These are phyloP conservation scores for Berberis vulgaris DNA, from an alignment of 164 flowering plant species.

Conservation along the genomic window DNA sequence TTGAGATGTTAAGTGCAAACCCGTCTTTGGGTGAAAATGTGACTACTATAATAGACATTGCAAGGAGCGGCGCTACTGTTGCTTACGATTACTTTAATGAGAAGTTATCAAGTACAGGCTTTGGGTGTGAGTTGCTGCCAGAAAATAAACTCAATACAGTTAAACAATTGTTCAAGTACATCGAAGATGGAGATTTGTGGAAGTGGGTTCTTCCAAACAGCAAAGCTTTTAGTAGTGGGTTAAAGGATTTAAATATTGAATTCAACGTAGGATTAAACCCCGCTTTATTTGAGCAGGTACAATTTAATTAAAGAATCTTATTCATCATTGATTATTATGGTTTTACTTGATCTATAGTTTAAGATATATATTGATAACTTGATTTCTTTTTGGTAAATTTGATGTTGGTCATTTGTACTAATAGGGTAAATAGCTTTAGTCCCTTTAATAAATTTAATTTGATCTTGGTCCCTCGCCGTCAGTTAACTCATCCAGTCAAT, in stretches of 20 bases:
- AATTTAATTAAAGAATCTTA: too few relatives aligned
- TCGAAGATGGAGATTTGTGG: conserved; percentile 90
- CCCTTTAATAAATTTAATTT: too few relatives aligned
- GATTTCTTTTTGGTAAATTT: too few relatives aligned
- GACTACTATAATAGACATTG: conserved; percentile 50
- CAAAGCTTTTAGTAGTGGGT: conserved; percentile 81
- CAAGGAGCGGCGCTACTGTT: conserved; percentile 86
- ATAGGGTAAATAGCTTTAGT: too few relatives aligned
- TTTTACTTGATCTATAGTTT: too few relatives aligned
- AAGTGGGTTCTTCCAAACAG: conserved; percentile 68
- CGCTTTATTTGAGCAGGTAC: conserved; percentile 54
- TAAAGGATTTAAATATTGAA: conserved; percentile 66
- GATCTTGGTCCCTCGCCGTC: too few relatives aligned
- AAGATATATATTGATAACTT: too few relatives aligned
- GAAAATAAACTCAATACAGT: conserved; percentile 30
- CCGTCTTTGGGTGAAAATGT: conserved; percentile 30
- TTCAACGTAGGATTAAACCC: conserved; percentile 39
- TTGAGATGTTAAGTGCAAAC: conserved; percentile 37
- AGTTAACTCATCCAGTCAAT: too few relatives aligned
- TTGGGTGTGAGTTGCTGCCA: conserved; percentile 11
- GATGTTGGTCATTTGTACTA: too few relatives aligned
- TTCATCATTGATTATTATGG: too few relatives aligned
- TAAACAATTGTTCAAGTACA: conserved; percentile 45
- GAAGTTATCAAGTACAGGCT: conserved; percentile 20
- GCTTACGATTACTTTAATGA: conserved; percentile 77